Evolutionary conservation across 495 filamentous ascomycete genomes (phyloP).

Genomic region (Friedmanniomyces simplex): DNA sequence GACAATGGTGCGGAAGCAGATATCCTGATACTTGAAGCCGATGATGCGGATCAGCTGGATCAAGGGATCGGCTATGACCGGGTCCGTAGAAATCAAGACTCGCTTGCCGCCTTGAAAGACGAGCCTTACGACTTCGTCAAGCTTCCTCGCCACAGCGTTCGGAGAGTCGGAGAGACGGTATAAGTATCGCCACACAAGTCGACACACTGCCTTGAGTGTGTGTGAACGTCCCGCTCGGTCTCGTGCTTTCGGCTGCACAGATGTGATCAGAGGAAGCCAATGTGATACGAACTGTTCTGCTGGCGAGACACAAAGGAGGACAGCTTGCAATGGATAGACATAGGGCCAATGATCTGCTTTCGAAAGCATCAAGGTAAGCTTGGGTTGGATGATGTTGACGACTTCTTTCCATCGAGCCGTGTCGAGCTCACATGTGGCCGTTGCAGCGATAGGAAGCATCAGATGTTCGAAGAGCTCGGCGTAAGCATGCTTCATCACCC

Average conservation of each 20-base stretch:
- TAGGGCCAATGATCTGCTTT: slow-evolving; percentile 87
- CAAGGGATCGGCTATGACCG: slow-evolving; percentile 71
- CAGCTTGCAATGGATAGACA: slow-evolving; percentile 74
- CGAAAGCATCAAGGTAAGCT: slow-evolving; percentile 67
- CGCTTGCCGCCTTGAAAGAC: slow-evolving; percentile 69
- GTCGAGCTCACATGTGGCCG: slow-evolving; percentile 59
- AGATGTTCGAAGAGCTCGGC: slow-evolving; percentile 82
- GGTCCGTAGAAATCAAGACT: slow-evolving; percentile 68
- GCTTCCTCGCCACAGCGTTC: slow-evolving; percentile 57
- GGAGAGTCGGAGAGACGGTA: slow-evolving; percentile 69
- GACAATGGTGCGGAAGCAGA: slow-evolving; percentile 82
- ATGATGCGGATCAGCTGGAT: slow-evolving; percentile 92
- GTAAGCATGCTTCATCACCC: slow-evolving; percentile 82
- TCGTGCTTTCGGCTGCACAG: slow-evolving; percentile 66
- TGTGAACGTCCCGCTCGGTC: slow-evolving; percentile 70
- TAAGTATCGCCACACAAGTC: slow-evolving; percentile 92
- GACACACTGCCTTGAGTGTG: slow-evolving; percentile 78
- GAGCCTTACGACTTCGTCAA: slow-evolving; percentile 77
- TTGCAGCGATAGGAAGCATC: slow-evolving; percentile 76
- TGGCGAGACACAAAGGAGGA: slow-evolving; percentile 77
- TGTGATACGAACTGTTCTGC: slow-evolving; percentile 71
- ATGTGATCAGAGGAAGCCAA: slow-evolving; percentile 71
- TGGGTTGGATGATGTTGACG: slow-evolving; percentile 60
- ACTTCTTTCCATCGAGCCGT: slow-evolving; percentile 79
- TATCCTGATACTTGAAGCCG: slow-evolving; percentile 84